Base-by-base conservation (phyloP, 306 rosid species). In the Crataegus laevigata region DNA sequence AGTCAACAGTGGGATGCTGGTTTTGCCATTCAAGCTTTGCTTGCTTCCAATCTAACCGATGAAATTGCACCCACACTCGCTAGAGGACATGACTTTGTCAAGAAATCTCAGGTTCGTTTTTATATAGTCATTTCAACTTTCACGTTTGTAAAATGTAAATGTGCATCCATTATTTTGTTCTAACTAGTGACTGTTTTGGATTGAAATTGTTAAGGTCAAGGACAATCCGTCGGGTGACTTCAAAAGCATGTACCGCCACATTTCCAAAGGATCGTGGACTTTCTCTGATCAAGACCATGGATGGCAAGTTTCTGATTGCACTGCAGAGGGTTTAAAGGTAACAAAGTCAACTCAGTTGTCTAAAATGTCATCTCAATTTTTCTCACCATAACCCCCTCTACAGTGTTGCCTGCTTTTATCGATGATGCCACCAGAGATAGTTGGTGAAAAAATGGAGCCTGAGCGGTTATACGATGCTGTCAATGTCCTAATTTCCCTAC, bases 271-370 rank as follows among this genome's bases (percentile, higher is more conserved):
- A 6, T 80, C 96, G 2, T 90, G 96, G 96, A 88, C 96, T 29
- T 88, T 90, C 78, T 88, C 96, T 2, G 91, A 90, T 75, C 88
- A 86, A 78, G 96, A 90, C 77, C 96, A 90, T 34, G 96, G 93
- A 78, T 88, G 96, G 96, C 91, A 88, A 72, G 85, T 83, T 82
- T 90, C 96, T 65, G 96, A 91, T 79, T 85, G 93, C 55, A 89
- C 97, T 7, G 93, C 97, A 9, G 97, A 91, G 66, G 90, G 84
- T 74, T 75, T 91, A 34, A 89, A 89, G 92, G 94, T 91, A 77
- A 70, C 4, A 1, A 66, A 29, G 40, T 42, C 22, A 45, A 19
- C 8, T 17, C 8, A 32, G 36, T 13, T 15, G 3, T 36, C 26
- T 0, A 11, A 12, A 21, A 3, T 19, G 45, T 57, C n/a, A 18